A percentile compares a stretch with the other conserved stretches of the same genome.
phyloP scores from a whole-genome alignment of 1,284 basidiomycete genomes.

The Testicularia cyperi region DNA sequence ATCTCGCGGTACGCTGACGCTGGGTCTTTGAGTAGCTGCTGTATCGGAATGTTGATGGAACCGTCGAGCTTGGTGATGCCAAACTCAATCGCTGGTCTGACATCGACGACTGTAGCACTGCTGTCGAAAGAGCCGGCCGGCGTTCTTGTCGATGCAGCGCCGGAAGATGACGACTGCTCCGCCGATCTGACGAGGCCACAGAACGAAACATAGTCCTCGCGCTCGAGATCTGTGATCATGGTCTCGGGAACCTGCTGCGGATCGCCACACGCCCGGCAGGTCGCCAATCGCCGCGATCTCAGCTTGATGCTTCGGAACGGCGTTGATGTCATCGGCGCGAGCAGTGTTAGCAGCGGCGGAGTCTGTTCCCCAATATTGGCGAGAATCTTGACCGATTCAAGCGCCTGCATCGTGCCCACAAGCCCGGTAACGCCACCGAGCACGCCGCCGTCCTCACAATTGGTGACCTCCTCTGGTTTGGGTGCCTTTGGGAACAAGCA shows the following conservation, averaged over 20 bases:
- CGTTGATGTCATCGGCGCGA: slow-evolving; percentile 70
- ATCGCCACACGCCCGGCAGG: slow-evolving; percentile 53
- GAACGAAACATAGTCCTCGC: slow-evolving; percentile 52
- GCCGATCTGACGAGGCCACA: slow-evolving; percentile 30
- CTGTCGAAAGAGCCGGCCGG: no score
- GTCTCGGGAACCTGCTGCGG: slow-evolving; percentile 11
- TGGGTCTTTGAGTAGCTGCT: slow-evolving; percentile 68
- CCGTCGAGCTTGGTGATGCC: slow-evolving; percentile 78
- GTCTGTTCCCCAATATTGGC: slow-evolving; percentile 47
- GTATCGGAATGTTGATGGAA: slow-evolving; percentile 73
- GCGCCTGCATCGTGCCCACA: slow-evolving; percentile 86
- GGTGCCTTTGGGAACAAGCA: slow-evolving; percentile 76
- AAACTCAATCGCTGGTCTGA: slow-evolving; percentile 78
- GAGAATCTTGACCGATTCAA: slow-evolving; percentile 75
- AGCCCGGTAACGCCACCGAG: slow-evolving; percentile 86
- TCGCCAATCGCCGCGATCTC: slow-evolving; percentile 61
- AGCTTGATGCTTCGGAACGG: slow-evolving; percentile 82
- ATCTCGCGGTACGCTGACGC: slow-evolving; percentile 59
- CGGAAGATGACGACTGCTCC: slow-evolving; percentile 28
- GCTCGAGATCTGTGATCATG: slow-evolving; percentile 38
- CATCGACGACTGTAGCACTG: slow-evolving; percentile 87
- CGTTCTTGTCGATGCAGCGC: slow-evolving; percentile 59
- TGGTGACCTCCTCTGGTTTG: slow-evolving; percentile 58
- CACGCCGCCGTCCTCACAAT: slow-evolving; percentile 88
- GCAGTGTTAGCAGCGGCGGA: slow-evolving; percentile 70